Evolutionary conservation across 1,284 basidiomycete genomes (phyloP).

Genomic region (Cutaneotrichosporon sp.): DNA sequence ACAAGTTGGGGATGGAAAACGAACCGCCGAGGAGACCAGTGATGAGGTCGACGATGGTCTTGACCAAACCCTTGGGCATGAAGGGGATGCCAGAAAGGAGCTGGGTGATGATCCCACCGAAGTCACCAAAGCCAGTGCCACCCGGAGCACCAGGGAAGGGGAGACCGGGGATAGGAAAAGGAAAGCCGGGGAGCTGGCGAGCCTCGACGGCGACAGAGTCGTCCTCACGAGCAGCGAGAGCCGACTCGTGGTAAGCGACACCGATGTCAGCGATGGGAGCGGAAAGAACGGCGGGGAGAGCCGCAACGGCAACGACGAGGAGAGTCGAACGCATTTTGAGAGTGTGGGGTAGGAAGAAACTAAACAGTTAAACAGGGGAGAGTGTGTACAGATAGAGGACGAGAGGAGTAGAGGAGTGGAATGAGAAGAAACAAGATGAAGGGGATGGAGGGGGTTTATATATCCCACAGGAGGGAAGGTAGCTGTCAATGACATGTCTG

Average conservation of each 20-base stretch:
- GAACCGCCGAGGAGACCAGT: background rate
- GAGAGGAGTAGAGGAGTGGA: background rate
- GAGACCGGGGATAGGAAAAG: background rate
- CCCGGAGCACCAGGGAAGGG: too few relatives aligned
- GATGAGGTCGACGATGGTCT: constrained; percentile 8
- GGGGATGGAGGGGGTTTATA: too few relatives aligned
- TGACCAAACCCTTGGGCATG: background rate
- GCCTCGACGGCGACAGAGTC: background rate
- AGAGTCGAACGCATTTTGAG: background rate
- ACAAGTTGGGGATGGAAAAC: background rate
- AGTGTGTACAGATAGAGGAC: too few relatives aligned
- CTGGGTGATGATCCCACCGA: background rate
- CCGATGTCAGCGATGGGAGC: background rate
- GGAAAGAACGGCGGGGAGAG: background rate
- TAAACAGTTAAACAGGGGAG: background rate
- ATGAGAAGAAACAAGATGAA: too few relatives aligned
- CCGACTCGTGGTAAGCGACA: background rate
- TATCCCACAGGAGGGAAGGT: too few relatives aligned
- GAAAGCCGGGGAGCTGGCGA: background rate
- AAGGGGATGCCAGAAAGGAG: background rate
- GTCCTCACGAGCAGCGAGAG: background rate
- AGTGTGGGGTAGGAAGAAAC: background rate
- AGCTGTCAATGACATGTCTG: too few relatives aligned
- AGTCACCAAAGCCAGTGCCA: background rate
- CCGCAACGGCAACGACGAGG: background rate